These are phyloP conservation scores for Neostapfia colusana DNA, from an alignment of 176 grass and related monocot species.

Conservation along the genomic window DNA sequence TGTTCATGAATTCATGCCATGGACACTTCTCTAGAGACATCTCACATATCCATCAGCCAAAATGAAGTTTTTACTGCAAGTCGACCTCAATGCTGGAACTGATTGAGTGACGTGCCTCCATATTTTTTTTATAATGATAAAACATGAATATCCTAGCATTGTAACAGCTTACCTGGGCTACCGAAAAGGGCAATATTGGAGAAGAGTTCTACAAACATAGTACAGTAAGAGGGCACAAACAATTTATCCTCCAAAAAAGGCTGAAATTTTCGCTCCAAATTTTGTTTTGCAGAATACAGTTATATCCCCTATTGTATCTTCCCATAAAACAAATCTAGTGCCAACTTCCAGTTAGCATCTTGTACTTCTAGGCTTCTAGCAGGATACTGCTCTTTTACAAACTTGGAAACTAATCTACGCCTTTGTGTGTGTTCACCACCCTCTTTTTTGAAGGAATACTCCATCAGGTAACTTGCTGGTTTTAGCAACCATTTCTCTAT, in stretches of 20 bases:
- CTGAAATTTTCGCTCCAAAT: no score
- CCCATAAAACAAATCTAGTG: no score
- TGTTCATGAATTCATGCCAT: background rate
- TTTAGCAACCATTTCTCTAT: no score
- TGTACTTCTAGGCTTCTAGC: background rate
- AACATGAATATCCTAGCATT: background rate
- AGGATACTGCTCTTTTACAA: background rate
- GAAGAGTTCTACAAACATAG: background rate
- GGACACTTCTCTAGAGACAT: slow-evolving; percentile 33
- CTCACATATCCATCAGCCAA: no score
- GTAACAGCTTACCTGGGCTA: background rate
- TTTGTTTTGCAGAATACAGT: no score
- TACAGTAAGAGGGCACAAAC: background rate
- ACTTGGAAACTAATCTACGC: background rate
- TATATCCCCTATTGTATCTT: no score
- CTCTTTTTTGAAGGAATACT: background rate
- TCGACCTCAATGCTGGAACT: background rate
- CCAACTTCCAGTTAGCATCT: no score
- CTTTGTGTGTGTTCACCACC: background rate
- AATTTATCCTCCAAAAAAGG: no score
- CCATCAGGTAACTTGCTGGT: background rate
- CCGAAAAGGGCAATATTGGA: background rate
- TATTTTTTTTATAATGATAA: background rate
- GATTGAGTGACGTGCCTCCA: background rate
- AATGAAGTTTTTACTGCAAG: no score